Conservation (phyloP, 2,329 filamentous ascomycete genomes). For the Cadophora gregata region DNA sequence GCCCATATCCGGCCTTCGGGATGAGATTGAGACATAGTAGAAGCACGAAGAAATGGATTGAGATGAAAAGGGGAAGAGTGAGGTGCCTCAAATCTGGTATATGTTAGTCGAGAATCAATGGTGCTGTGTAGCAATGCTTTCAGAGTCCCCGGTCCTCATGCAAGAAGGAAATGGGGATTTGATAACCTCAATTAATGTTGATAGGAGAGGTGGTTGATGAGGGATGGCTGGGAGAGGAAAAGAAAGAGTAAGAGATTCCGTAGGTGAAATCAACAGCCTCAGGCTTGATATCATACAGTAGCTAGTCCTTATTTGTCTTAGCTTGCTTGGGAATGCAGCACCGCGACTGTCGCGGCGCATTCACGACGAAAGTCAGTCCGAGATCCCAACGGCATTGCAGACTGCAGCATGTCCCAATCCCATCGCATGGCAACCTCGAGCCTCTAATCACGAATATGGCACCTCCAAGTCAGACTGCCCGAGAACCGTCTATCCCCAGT, state of each 20-base stretch:
- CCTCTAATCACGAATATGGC: constrained; percentile 34
- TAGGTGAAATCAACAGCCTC: not conserved
- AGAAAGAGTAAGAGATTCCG: not conserved
- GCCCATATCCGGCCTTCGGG: constrained; percentile 30
- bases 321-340: not conserved
- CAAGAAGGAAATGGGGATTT: not conserved
- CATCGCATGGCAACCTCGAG: constrained; percentile 32
- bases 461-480: constrained; percentile 33
- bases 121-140: constrained; percentile 22
- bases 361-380: not conserved
- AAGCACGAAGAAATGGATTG: constrained; percentile 7
- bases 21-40: constrained; percentile 37
- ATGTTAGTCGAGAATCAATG: constrained; percentile 26
- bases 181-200: not conserved
- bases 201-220: not conserved
- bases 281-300: no score
- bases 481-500: constrained; percentile 43
- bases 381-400: constrained; percentile 1
- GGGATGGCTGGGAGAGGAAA: not conserved
- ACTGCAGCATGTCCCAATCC: constrained; percentile 5
- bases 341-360: constrained; percentile 26
- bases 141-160: not conserved
- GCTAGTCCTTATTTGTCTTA: not conserved
- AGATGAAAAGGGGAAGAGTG: not conserved
- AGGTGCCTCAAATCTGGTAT: not conserved